Percentiles rank a stretch among this genome's conserved stretches.
Conservation (phyloP, 305 asterid species). For the Striga hermonthica region DNA sequence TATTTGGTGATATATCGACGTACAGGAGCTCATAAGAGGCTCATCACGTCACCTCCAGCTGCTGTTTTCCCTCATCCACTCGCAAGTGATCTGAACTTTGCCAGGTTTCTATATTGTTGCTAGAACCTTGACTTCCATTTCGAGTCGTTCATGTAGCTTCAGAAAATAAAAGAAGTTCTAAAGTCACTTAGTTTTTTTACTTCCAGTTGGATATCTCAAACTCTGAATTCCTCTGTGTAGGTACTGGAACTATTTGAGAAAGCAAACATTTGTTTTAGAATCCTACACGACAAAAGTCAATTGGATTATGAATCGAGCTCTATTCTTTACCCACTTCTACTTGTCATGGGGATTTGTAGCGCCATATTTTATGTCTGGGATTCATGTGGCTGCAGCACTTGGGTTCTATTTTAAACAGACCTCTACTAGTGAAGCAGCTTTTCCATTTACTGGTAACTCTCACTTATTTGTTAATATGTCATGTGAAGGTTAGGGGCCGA, state of each 20-base stretch:
- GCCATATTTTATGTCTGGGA: slow-evolving; percentile 63
- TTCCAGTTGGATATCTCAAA: slow-evolving; percentile 22
- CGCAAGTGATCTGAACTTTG: slow-evolving; percentile 74
- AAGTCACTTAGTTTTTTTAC: slow-evolving; percentile 7
- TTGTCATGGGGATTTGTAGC: slow-evolving; percentile 78
- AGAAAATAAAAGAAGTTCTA: not conserved
- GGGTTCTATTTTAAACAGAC: slow-evolving; percentile 46
- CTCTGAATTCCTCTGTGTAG: slow-evolving; percentile 34
- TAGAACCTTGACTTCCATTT: slow-evolving; percentile 6
- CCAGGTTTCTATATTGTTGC: slow-evolving; percentile 46
- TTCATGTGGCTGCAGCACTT: slow-evolving; percentile 61
- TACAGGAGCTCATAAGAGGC: slow-evolving; percentile 77
- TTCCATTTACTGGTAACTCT: slow-evolving; percentile 45
- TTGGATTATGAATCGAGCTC: slow-evolving; percentile 78
- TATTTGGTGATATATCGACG: slow-evolving; percentile 21
- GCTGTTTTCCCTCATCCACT: slow-evolving; percentile 91
- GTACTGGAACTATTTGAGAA: slow-evolving; percentile 86
- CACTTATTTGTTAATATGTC: slow-evolving; percentile 16
- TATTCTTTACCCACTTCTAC: slow-evolving; percentile 68
- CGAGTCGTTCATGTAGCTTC: slow-evolving; percentile 6
- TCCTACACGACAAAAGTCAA: slow-evolving; percentile 67
- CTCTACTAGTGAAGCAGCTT: slow-evolving; percentile 42
- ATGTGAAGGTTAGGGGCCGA: not conserved
- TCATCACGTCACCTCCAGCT: slow-evolving; percentile 80
- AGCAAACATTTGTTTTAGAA: slow-evolving; percentile 85